Evolutionary conservation across 2,329 filamentous ascomycete genomes (phyloP).

Genomic region (Gaeumannomyces sp.): DNA sequence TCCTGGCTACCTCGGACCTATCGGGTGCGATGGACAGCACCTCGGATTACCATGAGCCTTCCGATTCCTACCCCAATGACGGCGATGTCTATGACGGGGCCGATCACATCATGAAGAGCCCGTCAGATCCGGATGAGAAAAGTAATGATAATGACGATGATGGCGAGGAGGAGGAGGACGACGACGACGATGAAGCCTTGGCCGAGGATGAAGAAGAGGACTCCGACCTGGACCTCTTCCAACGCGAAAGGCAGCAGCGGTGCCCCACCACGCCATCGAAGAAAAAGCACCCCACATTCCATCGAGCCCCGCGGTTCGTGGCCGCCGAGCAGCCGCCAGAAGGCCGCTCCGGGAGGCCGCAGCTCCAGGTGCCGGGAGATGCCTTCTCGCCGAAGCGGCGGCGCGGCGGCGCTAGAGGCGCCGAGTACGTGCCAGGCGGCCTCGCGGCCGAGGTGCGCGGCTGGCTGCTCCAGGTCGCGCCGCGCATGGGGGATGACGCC

Average conservation of each 20-base stretch:
- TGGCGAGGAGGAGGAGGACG: slow-evolving; percentile 8
- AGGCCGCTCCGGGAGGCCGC: slow-evolving; percentile 11
- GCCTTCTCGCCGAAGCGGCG: slow-evolving; percentile 33
- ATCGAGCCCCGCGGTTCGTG: slow-evolving; percentile 32
- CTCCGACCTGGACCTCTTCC: neutral
- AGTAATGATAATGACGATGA: too few species aligned
- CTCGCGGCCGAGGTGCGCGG: slow-evolving; percentile 35
- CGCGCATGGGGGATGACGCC: slow-evolving; percentile 18
- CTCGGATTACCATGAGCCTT: neutral
- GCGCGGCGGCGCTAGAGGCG: slow-evolving; percentile 13
- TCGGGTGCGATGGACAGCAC: neutral
- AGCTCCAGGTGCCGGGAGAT: slow-evolving; percentile 26
- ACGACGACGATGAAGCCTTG: slow-evolving; percentile 4
- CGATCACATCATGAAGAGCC: slow-evolving; percentile 14
- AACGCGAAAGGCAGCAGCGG: neutral
- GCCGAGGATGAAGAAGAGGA: slow-evolving; percentile 9
- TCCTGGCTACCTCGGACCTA: neutral
- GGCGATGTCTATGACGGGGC: neutral
- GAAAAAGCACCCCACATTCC: slow-evolving; percentile 21
- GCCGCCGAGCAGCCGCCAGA: slow-evolving; percentile 17
- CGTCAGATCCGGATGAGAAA: neutral
- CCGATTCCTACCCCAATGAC: neutral
- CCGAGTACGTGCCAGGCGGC: slow-evolving; percentile 31
- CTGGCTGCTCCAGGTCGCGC: slow-evolving; percentile 39
- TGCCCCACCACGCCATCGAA: slow-evolving; percentile 6